Percentiles rank a stretch among this genome's conserved stretches.
Conservation (phyloP, 768 basidiomycete genomes). For the Russula compacta region DNA sequence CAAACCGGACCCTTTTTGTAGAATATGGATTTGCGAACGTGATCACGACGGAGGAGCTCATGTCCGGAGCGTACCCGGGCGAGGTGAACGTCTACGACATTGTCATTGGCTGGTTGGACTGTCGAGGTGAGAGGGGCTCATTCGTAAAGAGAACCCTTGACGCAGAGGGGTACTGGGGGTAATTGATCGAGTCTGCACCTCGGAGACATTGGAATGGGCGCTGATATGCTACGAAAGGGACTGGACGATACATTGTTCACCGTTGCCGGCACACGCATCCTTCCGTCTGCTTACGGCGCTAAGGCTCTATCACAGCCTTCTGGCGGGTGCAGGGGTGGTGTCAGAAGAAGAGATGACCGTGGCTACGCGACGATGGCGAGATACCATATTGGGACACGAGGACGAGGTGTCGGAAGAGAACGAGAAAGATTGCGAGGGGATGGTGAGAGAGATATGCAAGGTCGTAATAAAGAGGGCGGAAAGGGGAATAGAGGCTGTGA, state of each 20-base stretch:
- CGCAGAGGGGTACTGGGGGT: conserved; percentile 82
- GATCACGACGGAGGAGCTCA: conserved; percentile 24
- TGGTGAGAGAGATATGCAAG: conserved; percentile 33
- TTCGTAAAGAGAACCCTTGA: conserved; percentile 47
- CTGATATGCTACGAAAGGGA: conserved; percentile 40
- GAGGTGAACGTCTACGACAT: conserved; percentile 57
- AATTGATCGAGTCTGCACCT: conserved; percentile 12
- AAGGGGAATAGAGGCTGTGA: conserved; percentile 37
- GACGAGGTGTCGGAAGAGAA: conserved; percentile 25
- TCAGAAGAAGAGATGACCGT: conserved; percentile 24
- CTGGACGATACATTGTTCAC: conserved; percentile 64
- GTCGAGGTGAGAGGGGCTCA: conserved; percentile 31
- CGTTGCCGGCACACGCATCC: conserved; percentile 62
- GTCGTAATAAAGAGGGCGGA: conserved; percentile 40
- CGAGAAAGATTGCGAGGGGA: conserved; percentile 25
- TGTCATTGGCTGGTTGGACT: conserved; percentile 42
- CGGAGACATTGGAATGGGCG: background rate
- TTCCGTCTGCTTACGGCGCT: conserved; percentile 69
- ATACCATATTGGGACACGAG: conserved; percentile 32
- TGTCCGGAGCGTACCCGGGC: conserved; percentile 29
- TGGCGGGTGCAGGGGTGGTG: conserved; percentile 19
- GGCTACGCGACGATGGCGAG: conserved; percentile 41
- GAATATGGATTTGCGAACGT: conserved; percentile 84
- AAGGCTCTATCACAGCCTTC: conserved; percentile 49
- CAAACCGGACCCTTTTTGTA: conserved; percentile 66